Conservation (phyloP, 2,329 filamentous ascomycete species). For the Exophiala lecanii-corni region DNA sequence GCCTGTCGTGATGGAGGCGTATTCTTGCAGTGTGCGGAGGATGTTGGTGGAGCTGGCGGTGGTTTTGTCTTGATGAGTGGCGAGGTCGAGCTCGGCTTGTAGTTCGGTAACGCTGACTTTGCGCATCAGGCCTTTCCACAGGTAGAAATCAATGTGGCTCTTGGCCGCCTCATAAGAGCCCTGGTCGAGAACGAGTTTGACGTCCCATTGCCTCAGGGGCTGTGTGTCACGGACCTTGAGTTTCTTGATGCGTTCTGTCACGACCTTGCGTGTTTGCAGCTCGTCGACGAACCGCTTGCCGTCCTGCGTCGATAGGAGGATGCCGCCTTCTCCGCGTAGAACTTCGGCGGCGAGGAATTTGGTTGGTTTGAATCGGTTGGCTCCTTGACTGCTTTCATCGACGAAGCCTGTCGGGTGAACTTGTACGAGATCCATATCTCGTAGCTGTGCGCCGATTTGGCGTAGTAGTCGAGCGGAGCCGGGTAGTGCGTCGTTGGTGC, state of each 20-base stretch:
- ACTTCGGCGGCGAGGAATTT: conserved; percentile 63
- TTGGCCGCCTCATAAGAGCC: conserved; percentile 50
- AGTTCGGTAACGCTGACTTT: conserved; percentile 51
- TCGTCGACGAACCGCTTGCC: conserved; percentile 60
- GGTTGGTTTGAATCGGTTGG: conserved; percentile 39
- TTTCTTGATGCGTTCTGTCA: conserved; percentile 47
- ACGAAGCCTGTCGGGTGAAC: conserved; percentile 63
- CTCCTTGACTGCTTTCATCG: conserved; percentile 49
- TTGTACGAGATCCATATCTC: conserved; percentile 53
- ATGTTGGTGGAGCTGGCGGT: neutral
- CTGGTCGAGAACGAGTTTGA: conserved; percentile 57
- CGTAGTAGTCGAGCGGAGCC: conserved; percentile 48
- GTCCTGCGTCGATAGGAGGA: conserved; percentile 40
- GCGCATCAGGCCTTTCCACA: conserved; percentile 57
- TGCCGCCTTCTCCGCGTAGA: conserved; percentile 58
- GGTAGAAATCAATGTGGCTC: conserved; percentile 59
- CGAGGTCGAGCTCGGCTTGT: conserved; percentile 38
- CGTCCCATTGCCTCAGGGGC: conserved; percentile 50
- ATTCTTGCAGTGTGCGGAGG: conserved; percentile 29
- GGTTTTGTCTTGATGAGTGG: conserved; percentile 37
- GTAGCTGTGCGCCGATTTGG: conserved; percentile 36
- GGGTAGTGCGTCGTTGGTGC: conserved; percentile 57
- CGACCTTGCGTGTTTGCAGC: conserved; percentile 54
- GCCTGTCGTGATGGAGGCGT: conserved; percentile 43
- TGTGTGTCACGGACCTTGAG: conserved; percentile 23